Base-by-base conservation (phyloP, 1,284 basidiomycete genomes). In the Heterobasidion parviporum region DNA sequence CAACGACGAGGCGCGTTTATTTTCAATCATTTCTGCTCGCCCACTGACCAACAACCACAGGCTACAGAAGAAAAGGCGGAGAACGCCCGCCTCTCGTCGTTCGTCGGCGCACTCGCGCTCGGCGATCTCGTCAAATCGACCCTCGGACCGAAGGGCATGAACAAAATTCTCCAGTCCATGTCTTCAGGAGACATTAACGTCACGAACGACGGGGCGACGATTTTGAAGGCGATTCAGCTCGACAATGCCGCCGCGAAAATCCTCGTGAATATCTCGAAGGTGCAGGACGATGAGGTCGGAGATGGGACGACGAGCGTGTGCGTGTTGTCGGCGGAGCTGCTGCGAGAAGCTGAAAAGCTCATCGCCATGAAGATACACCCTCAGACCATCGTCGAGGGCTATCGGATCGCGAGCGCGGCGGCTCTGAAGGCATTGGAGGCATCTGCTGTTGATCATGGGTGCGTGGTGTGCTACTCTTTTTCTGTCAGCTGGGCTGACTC, bases 211-310 rank as follows among this genome's bases (percentile, higher is more conserved):
- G 97, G 97, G 15, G 97, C 97, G 2, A 99, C 97, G 49, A 99
- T 99, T 66, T 82, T 99, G 61, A 98, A 97, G 70, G 87, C 92
- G 54, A 98, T 99, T 65, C 90, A 94, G 64, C 85, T 99, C 61
- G 97, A 99, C 75, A 99, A 99, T 69, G 92, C 97, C 2, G 96
- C 97, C 0, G 97, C 97, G 54, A 99, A 99, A 78, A 98, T 99
- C 68, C 82, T 99, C 54, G 97, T 99, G 67, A 98, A 99, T 74
- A 99, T 99, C 70, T 96, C 93, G n/a, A 99, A 99, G 70, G 95
- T 98, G 15, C 97, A 99, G 74, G 97, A 99, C 67, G 97, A 99
- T 69, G 97, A 99, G 74, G 88, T 99, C 50, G 97, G 97, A 15
- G 97, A 98, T 73, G 97, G 97, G 33, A 99, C 95, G 26, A 99